These are phyloP conservation scores for Emmonsiellopsis sp. DNA, from an alignment of 2,329 filamentous ascomycete genomes.

Conservation along the genomic window DNA sequence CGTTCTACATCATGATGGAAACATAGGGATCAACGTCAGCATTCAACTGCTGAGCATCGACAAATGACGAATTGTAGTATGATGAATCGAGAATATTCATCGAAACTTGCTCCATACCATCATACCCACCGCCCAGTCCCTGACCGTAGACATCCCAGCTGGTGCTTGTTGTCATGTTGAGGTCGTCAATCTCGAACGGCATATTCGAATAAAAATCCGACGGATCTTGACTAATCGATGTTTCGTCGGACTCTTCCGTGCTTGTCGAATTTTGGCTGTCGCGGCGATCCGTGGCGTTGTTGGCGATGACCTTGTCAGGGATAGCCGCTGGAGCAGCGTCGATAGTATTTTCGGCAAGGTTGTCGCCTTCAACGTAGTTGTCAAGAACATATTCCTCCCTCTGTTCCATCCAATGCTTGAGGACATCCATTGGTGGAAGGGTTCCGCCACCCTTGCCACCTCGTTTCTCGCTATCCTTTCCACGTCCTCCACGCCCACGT, in stretches of 20 bases:
- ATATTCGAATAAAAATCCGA: slow-evolving; percentile 12
- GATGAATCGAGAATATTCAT: slow-evolving; percentile 24
- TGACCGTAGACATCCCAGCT: slow-evolving; percentile 16
- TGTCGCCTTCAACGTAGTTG: slow-evolving; percentile 14
- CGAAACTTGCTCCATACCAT: slow-evolving; percentile 17
- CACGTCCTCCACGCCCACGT: slow-evolving; percentile 43
- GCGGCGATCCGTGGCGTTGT: not conserved
- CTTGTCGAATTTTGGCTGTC: not conserved
- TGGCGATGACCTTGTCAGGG: not conserved
- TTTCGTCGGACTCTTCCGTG: not conserved
- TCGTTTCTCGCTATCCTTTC: slow-evolving; percentile 49
- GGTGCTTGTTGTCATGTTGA: slow-evolving; percentile 11
- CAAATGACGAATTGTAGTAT: slow-evolving; percentile 20
- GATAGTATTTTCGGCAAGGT: slow-evolving; percentile 2
- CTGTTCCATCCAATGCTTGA: slow-evolving; percentile 54
- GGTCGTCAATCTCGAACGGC: slow-evolving; percentile 10
- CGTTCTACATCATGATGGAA: slow-evolving; percentile 23
- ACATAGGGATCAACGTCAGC: slow-evolving; percentile 28
- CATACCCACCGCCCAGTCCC: slow-evolving; percentile 19
- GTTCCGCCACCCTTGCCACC: slow-evolving; percentile 56
- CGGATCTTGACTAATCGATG: not conserved
- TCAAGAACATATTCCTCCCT: slow-evolving; percentile 39
- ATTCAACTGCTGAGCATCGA: slow-evolving; percentile 17
- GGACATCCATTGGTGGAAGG: slow-evolving; percentile 49
- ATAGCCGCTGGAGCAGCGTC: not conserved